Evolutionary conservation across 139 green algal species (phyloP), one percentile per base, ranked within the genome.

Genomic region (Auxenochlorella pyrenoidosa): DNA sequence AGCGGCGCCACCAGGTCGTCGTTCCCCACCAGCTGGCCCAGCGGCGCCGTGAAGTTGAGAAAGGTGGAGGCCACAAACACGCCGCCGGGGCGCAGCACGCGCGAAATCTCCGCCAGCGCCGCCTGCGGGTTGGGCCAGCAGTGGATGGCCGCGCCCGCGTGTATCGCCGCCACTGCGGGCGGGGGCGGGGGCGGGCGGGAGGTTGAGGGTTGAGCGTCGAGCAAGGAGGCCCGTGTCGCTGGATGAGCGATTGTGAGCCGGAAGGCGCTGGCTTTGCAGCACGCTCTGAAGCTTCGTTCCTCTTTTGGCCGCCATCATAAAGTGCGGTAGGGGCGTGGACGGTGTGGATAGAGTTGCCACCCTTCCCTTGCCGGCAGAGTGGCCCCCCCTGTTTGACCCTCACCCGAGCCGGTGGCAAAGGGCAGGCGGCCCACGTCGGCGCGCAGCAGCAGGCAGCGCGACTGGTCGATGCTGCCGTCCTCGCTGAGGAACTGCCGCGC

Each of bases 81-180:
- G 43, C 97, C 97, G 5, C 97, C 97, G 5, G 97, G 97, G n/a
- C 91, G 87, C 88, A 99, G 88, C 83, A 98, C 96, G 6, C 97
- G 90, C 54, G 86, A 93, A 76, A 99, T 98, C 91, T 99, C 97
- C 22, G 95, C 96, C 71, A 98, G 87, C 24, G 93, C 95, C 21
- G 88, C 88, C 68, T 89, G 86, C 5, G 96, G 94, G 58, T 96
- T 92, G 26, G 96, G 97, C 97, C 97, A 99, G 93, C 97, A 99
- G 92, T 99, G 97, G 54, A 99, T 96, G 77, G 97, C 97, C 12
- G 97, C 97, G 40, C 96, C 96, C 32, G 97, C 97, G 89, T 99
- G 97, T 24, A 99, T 95, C 44, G 92, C 97, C 30, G 94, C 92
- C n/a, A 99, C 83, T 81, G 80, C 80, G 59, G 38, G 34, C 3